A percentile compares a stretch with the other conserved stretches of the same genome.
Evolutionary conservation across 2,329 filamentous ascomycete genomes (phyloP).

Genomic region (Ceratocystis variospora): DNA sequence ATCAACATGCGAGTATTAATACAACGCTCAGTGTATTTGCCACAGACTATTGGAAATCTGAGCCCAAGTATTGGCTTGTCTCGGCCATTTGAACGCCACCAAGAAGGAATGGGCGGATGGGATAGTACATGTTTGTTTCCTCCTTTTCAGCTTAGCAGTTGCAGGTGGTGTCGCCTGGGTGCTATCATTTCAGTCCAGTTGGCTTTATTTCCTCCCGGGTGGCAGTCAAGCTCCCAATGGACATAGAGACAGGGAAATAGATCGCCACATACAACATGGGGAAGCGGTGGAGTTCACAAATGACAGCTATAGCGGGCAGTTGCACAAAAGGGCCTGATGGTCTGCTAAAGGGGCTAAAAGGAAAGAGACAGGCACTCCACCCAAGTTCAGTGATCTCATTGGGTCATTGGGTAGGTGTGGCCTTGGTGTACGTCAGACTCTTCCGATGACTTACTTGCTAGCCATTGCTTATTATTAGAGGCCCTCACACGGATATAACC

Average conservation of each 20-base stretch:
- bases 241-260: background rate
- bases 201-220: background rate
- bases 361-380: no score
- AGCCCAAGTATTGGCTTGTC: conserved; percentile 4
- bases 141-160: background rate
- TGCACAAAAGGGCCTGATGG: no score
- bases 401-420: no score
- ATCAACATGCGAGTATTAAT: background rate
- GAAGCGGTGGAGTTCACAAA: background rate
- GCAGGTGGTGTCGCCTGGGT: no score
- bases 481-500: no score
- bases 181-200: background rate
- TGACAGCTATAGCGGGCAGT: background rate
- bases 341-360: no score
- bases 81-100: conserved; percentile 1
- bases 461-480: no score
- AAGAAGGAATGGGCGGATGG: background rate
- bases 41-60: background rate
- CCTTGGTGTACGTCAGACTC: no score
- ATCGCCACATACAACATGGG: background rate
- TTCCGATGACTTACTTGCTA: no score
- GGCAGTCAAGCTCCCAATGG: background rate
- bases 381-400: no score
- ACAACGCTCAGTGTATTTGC: background rate
- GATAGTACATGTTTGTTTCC: background rate